A percentile compares a stretch with the other conserved stretches of the same genome.
Evolutionary conservation across 805 yeast genomes (phyloP).

Genomic region (Hanseniaspora lindneri): DNA sequence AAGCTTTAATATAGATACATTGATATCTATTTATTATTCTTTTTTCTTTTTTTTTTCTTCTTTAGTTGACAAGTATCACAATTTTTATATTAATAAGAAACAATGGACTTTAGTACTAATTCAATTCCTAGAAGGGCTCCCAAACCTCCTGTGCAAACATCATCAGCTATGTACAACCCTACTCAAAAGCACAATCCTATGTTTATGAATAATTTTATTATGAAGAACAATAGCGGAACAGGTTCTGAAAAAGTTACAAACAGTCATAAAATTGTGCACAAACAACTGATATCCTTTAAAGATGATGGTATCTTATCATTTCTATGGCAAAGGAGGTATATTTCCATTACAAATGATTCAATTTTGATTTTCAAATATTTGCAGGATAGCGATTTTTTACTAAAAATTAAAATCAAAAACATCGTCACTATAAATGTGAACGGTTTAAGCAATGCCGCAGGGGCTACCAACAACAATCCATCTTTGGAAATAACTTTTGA

Average conservation of each 20-base stretch:
- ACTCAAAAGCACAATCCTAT: background rate
- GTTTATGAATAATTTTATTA: background rate
- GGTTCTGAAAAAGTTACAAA: conserved; percentile 13
- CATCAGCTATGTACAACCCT: background rate
- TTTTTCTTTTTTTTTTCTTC: background rate
- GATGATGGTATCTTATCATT: conserved; percentile 85
- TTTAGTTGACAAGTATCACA: no score
- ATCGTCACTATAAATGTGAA: conserved; percentile 54
- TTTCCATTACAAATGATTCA: conserved; percentile 58
- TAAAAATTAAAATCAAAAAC: conserved; percentile 45
- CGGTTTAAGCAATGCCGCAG: conserved; percentile 31
- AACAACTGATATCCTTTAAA: conserved; percentile 56
- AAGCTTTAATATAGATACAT: no score
- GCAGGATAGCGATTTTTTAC: conserved; percentile 36
- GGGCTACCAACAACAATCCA: background rate
- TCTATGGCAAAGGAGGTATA: conserved; percentile 82
- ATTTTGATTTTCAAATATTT: conserved; percentile 58
- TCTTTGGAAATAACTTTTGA: conserved; percentile 11
- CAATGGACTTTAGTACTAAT: conserved; percentile 7
- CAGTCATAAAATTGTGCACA: conserved; percentile 37
- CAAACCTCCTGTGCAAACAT: conserved; percentile 6
- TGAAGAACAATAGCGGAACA: background rate
- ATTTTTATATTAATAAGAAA: no score
- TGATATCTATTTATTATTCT: no score
- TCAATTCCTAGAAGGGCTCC: conserved; percentile 13